Evolutionary conservation across 2,329 filamentous ascomycete species (phyloP).

Genomic region (Alternaria hordeiaustralica): DNA sequence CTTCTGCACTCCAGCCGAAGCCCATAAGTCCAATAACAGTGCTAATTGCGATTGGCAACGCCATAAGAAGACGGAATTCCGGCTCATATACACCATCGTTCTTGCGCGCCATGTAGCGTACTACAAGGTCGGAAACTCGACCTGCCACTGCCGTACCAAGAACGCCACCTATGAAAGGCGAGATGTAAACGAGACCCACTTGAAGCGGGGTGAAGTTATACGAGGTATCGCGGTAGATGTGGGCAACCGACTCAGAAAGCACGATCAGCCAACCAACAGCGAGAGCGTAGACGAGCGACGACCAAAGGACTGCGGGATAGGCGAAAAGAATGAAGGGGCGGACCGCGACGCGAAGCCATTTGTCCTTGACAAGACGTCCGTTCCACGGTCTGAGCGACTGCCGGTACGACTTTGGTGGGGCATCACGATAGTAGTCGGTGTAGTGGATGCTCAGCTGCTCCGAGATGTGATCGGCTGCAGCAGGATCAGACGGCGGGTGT

Average conservation of each 20-base stretch:
- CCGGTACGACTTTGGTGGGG: constrained; percentile 72
- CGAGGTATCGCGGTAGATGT: constrained; percentile 73
- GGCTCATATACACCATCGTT: constrained; percentile 97
- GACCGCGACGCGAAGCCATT: constrained; percentile 77
- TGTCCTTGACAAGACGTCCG: constrained; percentile 75
- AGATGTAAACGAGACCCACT: constrained; percentile 86
- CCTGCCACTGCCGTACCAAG: constrained; percentile 92
- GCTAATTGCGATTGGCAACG: constrained; percentile 74
- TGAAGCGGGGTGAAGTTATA: constrained; percentile 86
- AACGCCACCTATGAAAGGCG: constrained; percentile 75
- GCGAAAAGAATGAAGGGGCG: constrained; percentile 85
- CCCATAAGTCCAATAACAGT: constrained; percentile 90
- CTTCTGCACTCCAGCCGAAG: constrained; percentile 89
- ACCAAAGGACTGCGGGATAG: constrained; percentile 92
- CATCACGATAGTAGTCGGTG: constrained; percentile 71
- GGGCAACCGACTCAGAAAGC: constrained; percentile 82
- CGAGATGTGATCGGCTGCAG: constrained; percentile 29
- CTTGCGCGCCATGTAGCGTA: constrained; percentile 77
- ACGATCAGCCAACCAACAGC: constrained; percentile 96
- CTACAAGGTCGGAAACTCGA: constrained; percentile 83
- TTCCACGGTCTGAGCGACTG: constrained; percentile 80
- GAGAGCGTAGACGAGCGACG: constrained; percentile 80
- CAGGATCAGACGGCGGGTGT: constrained; percentile 13
- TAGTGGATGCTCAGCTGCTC: constrained; percentile 58
- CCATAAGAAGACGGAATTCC: constrained; percentile 74